Base-by-base conservation (phyloP, 345 rosid species). In the Passiflora organensis region DNA sequence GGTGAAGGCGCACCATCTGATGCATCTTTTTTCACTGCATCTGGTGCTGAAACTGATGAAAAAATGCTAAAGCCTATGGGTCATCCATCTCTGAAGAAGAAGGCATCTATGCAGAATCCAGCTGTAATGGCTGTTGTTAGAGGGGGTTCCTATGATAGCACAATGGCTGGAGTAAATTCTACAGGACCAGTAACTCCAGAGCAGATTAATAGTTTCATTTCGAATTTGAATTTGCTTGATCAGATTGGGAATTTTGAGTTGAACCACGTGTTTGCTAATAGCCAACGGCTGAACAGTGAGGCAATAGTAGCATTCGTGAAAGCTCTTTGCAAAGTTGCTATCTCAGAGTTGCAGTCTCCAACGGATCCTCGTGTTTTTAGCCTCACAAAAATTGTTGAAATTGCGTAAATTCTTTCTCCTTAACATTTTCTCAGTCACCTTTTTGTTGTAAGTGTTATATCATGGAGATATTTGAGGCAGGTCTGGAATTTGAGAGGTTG, bases 291-390 rank as follows among this genome's bases (percentile, higher is more conserved):
- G 78, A 85, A 85, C 72, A 85, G 95, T 65, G 96, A 91, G 59
- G 96, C 88, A 48, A 91, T 91, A 56, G 93, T 91, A 60, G 90
- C 95, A 64, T 91, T 91, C 70, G 95, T 91, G 55, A 91, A 79
- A 79, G 86, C 97, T 32, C 84, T 91, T 56, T 87, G 93, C 83
- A 91, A 91, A 76, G 97, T 91, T 72, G 71, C 96, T 50, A 88
- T 91, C 74, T 76, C 80, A 42, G 97, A 91, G 72, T 76, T 91
- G 83, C 97, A 87, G 75, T 87, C 96, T 68, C 93, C 90, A 49
- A 87, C 95, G n/a, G 97, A 91, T 58, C 97, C 97, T 69, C 96
- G 97, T 60, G 97, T 91, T 44, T 91, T 91, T 78, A 80, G 97
- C 81, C 87, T 91, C 55, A 91, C 97, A 52, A 91, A 91, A 81